Evolutionary conservation across 495 filamentous ascomycete genomes (phyloP).

Genomic region (Parmelia sp.): DNA sequence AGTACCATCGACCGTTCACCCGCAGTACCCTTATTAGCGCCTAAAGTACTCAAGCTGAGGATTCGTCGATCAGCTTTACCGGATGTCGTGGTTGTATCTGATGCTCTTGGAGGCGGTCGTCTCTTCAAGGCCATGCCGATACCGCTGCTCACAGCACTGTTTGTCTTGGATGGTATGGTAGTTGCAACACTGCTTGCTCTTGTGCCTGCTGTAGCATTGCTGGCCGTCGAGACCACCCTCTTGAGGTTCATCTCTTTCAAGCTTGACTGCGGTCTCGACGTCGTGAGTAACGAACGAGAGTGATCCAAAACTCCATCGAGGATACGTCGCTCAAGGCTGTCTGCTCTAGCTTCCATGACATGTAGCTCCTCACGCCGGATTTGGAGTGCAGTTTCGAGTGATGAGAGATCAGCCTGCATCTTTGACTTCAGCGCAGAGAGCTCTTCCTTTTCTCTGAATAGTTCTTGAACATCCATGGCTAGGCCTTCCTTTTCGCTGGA

Average conservation of each 20-base stretch:
- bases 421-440: slow-evolving; percentile 66
- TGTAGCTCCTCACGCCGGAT: slow-evolving; percentile 87
- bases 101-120: slow-evolving; percentile 33
- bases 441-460: slow-evolving; percentile 64
- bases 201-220: slow-evolving; percentile 40
- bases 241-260: slow-evolving; percentile 65
- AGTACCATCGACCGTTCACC: slow-evolving; percentile 48
- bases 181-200: slow-evolving; percentile 32
- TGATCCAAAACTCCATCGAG: slow-evolving; percentile 94
- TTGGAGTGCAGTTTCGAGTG: slow-evolving; percentile 78
- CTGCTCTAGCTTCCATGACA: slow-evolving; percentile 79
- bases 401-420: slow-evolving; percentile 75
- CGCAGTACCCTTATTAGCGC: slow-evolving; percentile 58
- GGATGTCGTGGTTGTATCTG: slow-evolving; percentile 41
- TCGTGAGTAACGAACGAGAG: slow-evolving; percentile 68
- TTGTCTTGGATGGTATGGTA: slow-evolving; percentile 31
- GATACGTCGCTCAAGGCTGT: slow-evolving; percentile 82
- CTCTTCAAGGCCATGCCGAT: slow-evolving; percentile 50
- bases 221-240: slow-evolving; percentile 53
- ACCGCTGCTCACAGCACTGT: slow-evolving; percentile 42
- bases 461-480: slow-evolving; percentile 47
- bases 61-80: slow-evolving; percentile 59
- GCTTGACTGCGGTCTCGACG: slow-evolving; percentile 45
- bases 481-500: slow-evolving; percentile 61
- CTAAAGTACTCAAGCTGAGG: slow-evolving; percentile 81